Evolutionary conservation across 495 filamentous ascomycete genomes (phyloP).

Genomic region (Tuber melanosporum): DNA sequence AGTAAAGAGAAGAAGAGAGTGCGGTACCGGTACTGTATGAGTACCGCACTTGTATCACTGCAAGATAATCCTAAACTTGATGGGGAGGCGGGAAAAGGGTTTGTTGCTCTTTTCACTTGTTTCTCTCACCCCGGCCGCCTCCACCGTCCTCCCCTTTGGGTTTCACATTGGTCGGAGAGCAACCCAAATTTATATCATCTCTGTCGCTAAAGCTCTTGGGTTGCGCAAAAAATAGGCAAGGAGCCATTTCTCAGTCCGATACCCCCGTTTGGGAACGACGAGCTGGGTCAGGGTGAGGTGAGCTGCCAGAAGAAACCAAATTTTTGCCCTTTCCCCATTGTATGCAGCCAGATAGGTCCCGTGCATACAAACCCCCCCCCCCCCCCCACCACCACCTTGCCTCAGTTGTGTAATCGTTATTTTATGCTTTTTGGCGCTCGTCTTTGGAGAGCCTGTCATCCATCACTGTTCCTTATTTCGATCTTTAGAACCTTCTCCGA

Average conservation of each 20-base stretch:
- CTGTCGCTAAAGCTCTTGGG: constrained; percentile 30
- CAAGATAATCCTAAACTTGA: not conserved
- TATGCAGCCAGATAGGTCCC: not conserved
- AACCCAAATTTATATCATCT: constrained; percentile 30
- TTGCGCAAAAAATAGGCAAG: constrained; percentile 34
- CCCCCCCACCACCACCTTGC: constrained; percentile 3
- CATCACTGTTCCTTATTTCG: not conserved
- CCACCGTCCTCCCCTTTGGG: constrained; percentile 32
- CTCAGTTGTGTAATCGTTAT: not conserved
- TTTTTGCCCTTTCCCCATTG: not conserved
- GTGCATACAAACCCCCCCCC: not conserved
- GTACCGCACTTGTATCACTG: not conserved
- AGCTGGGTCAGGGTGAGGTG: constrained; percentile 6
- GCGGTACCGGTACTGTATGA: not conserved
- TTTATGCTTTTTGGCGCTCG: not conserved
- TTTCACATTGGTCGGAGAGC: constrained; percentile 37
- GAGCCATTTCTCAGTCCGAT: constrained; percentile 15
- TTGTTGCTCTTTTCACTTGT: not conserved
- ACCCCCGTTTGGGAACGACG: constrained; percentile 23
- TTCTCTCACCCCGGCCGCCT: constrained; percentile 17
- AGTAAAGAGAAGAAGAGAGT: not conserved
- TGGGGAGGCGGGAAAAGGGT: not conserved
- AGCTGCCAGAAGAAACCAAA: not conserved
- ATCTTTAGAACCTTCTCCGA: not conserved
- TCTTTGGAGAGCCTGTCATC: not conserved